Evolutionary conservation across 345 rosid genomes (phyloP), one percentile per base, ranked within the genome.

Genomic region (Aurinia saxatilis): DNA sequence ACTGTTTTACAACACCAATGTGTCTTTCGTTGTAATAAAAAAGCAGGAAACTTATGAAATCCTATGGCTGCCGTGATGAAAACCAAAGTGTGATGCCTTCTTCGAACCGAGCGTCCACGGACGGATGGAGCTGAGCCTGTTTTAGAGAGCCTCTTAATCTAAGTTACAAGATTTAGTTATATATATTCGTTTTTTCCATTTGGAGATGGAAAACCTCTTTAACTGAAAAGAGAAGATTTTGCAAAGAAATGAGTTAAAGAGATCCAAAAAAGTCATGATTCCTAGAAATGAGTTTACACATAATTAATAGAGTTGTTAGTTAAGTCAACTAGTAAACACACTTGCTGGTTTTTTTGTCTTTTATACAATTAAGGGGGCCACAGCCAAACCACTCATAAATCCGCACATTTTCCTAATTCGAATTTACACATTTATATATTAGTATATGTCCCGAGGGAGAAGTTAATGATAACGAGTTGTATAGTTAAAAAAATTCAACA

Each of bases 311-410:
- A 44, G 68, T 10, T 30, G 63, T 54, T 62, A 50, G 68, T 15
- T 19, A 37, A 61, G 58, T 62, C 74, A 69, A 63, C 67, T 62
- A 44, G 60, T 25, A 52, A n/a, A 27, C 31, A 27, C 31, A 57
- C 65, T 48, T 15, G 25, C 21, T 60, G 60, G 34, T 51, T 21
- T 40, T 54, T 65, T 51, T 50, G 27, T 16, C 50, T 33, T 44
- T 16, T 31, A 23, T n/a, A n/a, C n/a, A n/a, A n/a, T n/a, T n/a
- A n/a, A 48, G 45, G 42, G 57, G 39, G 33, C 12, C 52, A n/a
- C n/a, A n/a, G n/a, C n/a, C 25, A 21, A 21, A 4, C 25, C 31
- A 44, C 41, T 51, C 40, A 29, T 68, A 16, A 61, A 61, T 61
- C 7, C 56, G 44, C 72, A 67, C 72, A 16, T 67, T 67, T 54